phyloP scores from a whole-genome alignment of 257 asterid genomes.

The Fraxinus anomala region DNA sequence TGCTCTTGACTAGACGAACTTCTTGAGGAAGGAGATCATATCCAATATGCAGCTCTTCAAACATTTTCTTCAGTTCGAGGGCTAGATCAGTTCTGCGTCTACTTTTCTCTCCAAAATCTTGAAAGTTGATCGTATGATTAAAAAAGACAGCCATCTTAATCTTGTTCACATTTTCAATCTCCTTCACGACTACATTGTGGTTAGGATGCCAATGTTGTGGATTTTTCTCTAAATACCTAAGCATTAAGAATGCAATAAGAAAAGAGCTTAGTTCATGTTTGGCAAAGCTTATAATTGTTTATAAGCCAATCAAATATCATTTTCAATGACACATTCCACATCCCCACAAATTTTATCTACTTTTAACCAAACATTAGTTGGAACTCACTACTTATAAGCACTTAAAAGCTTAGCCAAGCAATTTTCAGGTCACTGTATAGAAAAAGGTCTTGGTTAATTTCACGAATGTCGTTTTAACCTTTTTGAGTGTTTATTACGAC shows the following conservation, averaged over 20 bases:
- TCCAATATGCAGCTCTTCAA: conserved; percentile 71
- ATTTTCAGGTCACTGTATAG: no score
- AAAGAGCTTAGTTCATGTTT: neutral
- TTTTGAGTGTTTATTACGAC: neutral
- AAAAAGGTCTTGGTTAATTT: neutral
- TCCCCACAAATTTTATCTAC: no score
- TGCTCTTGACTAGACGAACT: conserved; percentile 52
- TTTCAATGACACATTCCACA: no score
- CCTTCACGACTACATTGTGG: conserved; percentile 84
- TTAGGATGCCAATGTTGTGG: conserved; percentile 80
- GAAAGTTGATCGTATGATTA: conserved; percentile 87
- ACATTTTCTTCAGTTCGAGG: conserved; percentile 71
- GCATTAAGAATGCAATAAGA: neutral
- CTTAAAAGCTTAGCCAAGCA: no score
- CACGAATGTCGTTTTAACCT: neutral
- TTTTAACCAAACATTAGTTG: no score
- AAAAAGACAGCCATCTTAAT: conserved; percentile 70
- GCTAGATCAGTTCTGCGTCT: conserved; percentile 63
- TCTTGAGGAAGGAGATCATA: conserved; percentile 83
- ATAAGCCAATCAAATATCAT: no score
- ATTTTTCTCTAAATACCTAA: conserved; percentile 56
- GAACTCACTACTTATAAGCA: no score
- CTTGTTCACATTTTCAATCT: conserved; percentile 87
- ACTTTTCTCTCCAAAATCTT: conserved; percentile 62
- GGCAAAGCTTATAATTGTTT: no score